Percentiles rank a stretch among this genome's conserved stretches.
phyloP scores from a whole-genome alignment of 2,329 filamentous ascomycete species.

The Colletotrichum sansevieriae region DNA sequence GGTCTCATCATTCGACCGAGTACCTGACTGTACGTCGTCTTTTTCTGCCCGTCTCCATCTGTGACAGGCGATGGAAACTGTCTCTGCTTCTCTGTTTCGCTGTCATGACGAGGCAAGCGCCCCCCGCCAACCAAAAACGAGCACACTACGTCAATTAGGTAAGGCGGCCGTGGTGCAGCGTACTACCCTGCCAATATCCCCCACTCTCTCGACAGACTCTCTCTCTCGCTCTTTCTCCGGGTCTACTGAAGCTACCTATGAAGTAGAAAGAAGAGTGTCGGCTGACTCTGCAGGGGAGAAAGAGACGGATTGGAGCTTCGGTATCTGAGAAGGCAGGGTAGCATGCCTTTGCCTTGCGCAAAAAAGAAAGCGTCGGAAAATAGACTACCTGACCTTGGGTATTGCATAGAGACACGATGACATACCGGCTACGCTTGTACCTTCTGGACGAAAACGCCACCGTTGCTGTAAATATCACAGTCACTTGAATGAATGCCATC shows the following conservation, averaged over 20 bases:
- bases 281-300: conserved; percentile 26
- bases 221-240: conserved; percentile 29
- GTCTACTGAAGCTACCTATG: conserved; percentile 18
- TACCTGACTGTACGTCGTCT: too few relatives aligned
- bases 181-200: conserved; percentile 29
- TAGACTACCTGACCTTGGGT: background rate
- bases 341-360: background rate
- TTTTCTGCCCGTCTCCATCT: conserved; percentile 15
- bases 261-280: conserved; percentile 14
- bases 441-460: too few relatives aligned
- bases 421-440: background rate
- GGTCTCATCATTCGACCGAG: background rate
- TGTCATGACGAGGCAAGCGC: conserved; percentile 8
- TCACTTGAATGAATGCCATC: background rate
- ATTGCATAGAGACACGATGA: background rate
- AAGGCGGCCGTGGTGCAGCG: conserved; percentile 28
- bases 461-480: too few relatives aligned
- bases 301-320: background rate
- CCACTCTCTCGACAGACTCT: conserved; percentile 29
- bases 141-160: conserved; percentile 32
- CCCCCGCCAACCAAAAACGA: background rate
- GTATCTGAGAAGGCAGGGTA: background rate
- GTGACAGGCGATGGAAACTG: background rate
- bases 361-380: conserved; percentile 4
- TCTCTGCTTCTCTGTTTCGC: too few relatives aligned